phyloP scores from a whole-genome alignment of 139 green algal genomes.

The Micractinium sp. region DNA sequence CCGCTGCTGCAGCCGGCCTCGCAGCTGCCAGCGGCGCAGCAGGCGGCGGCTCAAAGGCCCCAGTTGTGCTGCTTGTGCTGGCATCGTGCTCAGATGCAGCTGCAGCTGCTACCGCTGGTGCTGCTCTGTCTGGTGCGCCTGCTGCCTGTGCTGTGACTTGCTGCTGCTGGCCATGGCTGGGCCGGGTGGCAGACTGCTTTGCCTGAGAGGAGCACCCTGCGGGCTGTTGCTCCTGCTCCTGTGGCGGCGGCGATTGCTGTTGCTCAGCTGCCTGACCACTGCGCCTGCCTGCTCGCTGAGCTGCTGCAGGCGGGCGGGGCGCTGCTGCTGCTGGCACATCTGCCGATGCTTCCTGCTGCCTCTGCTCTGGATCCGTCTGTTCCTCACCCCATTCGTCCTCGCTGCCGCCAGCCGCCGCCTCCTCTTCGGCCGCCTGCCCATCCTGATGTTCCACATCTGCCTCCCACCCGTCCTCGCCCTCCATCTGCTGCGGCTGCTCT shows the following conservation, averaged over 20 bases:
- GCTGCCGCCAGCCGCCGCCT: not conserved
- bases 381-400: not conserved
- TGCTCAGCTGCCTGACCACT: not conserved
- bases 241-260: not conserved
- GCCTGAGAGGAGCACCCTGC: not conserved
- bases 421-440: not conserved
- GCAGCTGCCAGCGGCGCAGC: not conserved
- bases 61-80: not conserved
- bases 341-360: not conserved
- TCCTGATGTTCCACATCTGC: not conserved
- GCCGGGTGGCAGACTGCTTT: not conserved
- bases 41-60: not conserved
- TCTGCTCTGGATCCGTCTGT: not conserved
- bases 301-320: not conserved
- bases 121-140: not conserved
- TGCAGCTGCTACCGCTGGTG: constrained; percentile 14
- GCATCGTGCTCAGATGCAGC: not conserved
- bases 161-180: not conserved
- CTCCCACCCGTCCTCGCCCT: not conserved
- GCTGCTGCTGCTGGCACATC: not conserved
- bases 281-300: not conserved
- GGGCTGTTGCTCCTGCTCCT: not conserved
- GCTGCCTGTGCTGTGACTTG: not conserved
- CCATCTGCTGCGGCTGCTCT: not conserved
- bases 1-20: not conserved